A percentile compares a stretch with the other conserved stretches of the same genome.
phyloP scores from a whole-genome alignment of 192 early-diverging fungal genomes.

The Glomus cerebriforme region DNA sequence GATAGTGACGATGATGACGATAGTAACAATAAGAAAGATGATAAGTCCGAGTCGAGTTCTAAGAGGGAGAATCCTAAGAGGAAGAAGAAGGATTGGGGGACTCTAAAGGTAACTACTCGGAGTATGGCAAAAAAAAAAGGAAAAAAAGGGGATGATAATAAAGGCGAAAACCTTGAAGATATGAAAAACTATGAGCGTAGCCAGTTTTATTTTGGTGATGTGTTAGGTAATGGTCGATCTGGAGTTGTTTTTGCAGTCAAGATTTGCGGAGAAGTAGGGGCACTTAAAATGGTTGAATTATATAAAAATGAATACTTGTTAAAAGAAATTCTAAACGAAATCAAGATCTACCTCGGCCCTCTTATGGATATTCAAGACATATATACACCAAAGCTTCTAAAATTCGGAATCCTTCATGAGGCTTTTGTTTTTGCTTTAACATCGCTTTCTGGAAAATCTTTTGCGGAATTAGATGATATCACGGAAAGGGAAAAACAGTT shows the following conservation, averaged over 20 bases:
- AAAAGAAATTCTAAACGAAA: slow-evolving; percentile 15
- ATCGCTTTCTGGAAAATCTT: not conserved
- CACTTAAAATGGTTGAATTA: not conserved
- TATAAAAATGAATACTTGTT: slow-evolving; percentile 23
- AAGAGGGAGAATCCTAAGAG: too few species aligned
- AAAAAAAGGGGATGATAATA: too few species aligned
- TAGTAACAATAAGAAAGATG: not conserved
- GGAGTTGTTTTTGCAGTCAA: slow-evolving; percentile 13
- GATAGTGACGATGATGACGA: not conserved
- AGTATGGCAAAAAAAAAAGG: not conserved
- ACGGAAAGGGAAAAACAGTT: slow-evolving; percentile 17
- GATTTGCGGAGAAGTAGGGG: not conserved
- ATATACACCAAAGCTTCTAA: slow-evolving; percentile 5
- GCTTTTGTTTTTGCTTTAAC: slow-evolving; percentile 18
- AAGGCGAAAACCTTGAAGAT: not conserved
- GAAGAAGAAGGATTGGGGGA: too few species aligned
- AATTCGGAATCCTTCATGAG: slow-evolving; percentile 10
- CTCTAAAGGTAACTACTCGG: not conserved
- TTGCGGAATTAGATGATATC: not conserved
- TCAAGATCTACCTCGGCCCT: slow-evolving; percentile 12
- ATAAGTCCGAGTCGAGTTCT: not conserved
- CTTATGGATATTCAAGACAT: not conserved
- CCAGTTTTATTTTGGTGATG: slow-evolving; percentile 10
- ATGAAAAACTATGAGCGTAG: slow-evolving; percentile 17
- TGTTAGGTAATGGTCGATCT: slow-evolving; percentile 20